Evolutionary conservation across 305 asterid genomes (phyloP), one percentile per base, ranked within the genome.

Genomic region (Fraxinus nigra): DNA sequence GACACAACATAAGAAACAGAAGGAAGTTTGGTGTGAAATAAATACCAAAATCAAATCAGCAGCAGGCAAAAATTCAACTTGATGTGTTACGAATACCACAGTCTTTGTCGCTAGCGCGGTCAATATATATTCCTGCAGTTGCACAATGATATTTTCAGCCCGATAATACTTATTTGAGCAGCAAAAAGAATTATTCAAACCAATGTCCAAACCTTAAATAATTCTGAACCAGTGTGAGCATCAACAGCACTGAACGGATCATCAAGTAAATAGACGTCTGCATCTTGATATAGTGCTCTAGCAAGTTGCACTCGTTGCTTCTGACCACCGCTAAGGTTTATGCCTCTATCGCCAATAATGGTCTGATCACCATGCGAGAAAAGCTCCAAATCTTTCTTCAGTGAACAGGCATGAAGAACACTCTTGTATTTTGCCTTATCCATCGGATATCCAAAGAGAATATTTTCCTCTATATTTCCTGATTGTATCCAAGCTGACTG

Each of bases 401-500:
- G 86, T 5, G 93, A 86, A 84, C 97, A 92, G 22, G 99, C 99
- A 85, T 93, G 94, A 82, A 95, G 90, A 72, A 92, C 99, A 34
- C 91, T 86, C 88, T 95, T 93, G 89, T 95, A 95, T 84, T 89
- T 93, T 30, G 90, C 94, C 85, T 92, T 93, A 87, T 95, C 98
- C 99, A 92, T 92, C 16, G 97, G 97, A 85, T 93, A 91, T 73
- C 99, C 99, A 76, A 95, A 95, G 82, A 95, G 97, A 81, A 95
- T 90, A 78, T 95, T 95, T 77, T 92, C 99, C 84, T 95, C 98
- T 63, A 95, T 93, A 82, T 90, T 95, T 82, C 99, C 99, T 2
- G 99, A 92, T 84, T 95, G 99, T 84, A 95, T 95, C 99, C 99
- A 95, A 84, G 99, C 98, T 16, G 97, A 92, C 84, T 95, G 99